Base-by-base conservation (phyloP, 768 basidiomycete species). In the Neoboletus magnificus region DNA sequence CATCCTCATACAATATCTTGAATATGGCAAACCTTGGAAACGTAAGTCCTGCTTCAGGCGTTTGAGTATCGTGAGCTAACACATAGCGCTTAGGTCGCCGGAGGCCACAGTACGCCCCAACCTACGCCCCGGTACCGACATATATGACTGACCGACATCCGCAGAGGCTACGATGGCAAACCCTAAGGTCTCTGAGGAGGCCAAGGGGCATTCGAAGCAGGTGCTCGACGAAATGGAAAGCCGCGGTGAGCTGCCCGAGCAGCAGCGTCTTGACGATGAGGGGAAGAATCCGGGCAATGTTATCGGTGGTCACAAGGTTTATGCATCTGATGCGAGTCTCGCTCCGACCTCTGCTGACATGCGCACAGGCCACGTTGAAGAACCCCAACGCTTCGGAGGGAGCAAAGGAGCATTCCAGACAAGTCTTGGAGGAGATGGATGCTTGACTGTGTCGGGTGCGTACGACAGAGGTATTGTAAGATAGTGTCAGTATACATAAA, bases 111-210 rank as follows among this genome's bases (percentile, higher is more conserved):
- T 55, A 47, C 23, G 48, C 32, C 35, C 27, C 30, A 30, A 8
- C 33, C 16, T 39, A 25, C 20, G 16, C 3, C 30, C 2, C 20
- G 46, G 18, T 33, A n/a, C 8, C 32, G 27, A 13, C 10, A 27
- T n/a, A n/a, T n/a, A 23, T 5, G 45, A 27, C 40, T 57, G 25
- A 52, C 41, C 22, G 18, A 16, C n/a, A 23, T 43, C 35, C 50
- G 46, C 40, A 66, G 56, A 71, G 58, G 68, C 67, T 5, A 30
- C 58, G 42, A 23, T 70, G 15, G 61, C 57, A 35, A 70, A 71
- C 54, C 66, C 68, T 30, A 55, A 61, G 2, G 54, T 59, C 35
- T 68, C 66, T 43, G 60, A 58, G 10, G 63, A 62, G 44, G 57
- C 59, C 7, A 64, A 68, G 55, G 58, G 48, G 30, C 62, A 60